Conservation (phyloP, 768 basidiomycete genomes). For the Kwoniella newhampshirensis region DNA sequence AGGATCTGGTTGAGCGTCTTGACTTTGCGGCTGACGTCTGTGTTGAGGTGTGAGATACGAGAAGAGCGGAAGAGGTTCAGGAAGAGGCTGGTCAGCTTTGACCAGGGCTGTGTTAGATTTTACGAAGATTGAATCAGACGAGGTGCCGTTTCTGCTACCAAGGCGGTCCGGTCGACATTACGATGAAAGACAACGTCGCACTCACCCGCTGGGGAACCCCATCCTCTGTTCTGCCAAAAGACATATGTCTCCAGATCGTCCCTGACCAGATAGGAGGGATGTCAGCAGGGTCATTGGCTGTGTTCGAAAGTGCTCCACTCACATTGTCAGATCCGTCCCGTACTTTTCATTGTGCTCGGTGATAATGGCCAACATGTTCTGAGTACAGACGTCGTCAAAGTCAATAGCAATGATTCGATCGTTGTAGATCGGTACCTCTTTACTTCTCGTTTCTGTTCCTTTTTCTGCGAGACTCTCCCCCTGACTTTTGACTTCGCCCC, state of each 20-base stretch:
- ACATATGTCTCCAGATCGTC: slow-evolving; percentile 30
- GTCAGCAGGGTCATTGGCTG: background rate
- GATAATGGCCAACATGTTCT: slow-evolving; percentile 21
- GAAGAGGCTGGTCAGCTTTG: no score
- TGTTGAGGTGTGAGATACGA: no score
- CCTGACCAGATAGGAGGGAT: slow-evolving; percentile 10
- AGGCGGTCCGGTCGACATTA: background rate
- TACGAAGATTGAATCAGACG: no score
- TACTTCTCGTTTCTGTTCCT: background rate
- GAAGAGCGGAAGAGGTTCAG: no score
- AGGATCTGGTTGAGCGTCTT: slow-evolving; percentile 23
- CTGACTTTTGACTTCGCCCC: background rate
- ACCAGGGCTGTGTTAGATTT: no score
- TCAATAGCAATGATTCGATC: slow-evolving; percentile 37
- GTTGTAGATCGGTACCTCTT: slow-evolving; percentile 8
- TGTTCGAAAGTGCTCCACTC: slow-evolving; percentile 16
- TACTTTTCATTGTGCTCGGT: slow-evolving; percentile 24
- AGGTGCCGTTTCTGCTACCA: no score
- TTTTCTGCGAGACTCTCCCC: background rate
- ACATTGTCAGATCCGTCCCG: slow-evolving; percentile 30
- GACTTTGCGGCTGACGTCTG: slow-evolving; percentile 30
- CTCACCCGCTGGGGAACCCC: slow-evolving; percentile 37
- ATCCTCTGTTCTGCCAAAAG: slow-evolving; percentile 38
- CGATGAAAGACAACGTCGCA: background rate
- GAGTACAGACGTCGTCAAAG: slow-evolving; percentile 40